Base-by-base conservation (phyloP, 2,329 filamentous ascomycete genomes). In the Grosmannia serpens region DNA sequence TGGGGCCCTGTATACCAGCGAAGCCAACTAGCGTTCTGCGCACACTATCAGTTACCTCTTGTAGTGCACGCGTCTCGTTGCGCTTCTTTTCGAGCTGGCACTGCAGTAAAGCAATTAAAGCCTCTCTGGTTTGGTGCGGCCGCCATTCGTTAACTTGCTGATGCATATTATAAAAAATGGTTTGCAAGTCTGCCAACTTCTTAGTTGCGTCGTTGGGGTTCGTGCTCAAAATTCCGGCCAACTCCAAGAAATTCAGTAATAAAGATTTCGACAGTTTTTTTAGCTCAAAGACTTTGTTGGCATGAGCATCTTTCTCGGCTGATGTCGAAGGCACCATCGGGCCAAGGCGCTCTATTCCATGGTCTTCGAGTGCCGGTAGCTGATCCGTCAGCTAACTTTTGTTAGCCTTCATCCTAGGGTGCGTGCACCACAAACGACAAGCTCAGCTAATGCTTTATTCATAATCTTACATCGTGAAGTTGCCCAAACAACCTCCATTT, bases 111-210 rank as follows among this genome's bases (percentile, higher is more conserved):
- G 86, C 74, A 35, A 96, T 95, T 59, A 95, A 76, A 31, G 86
- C 91, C 74, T 96, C 91, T 51, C 92, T 77, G 27, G 91, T 91
- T 73, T 97, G 92, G 69, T 96, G 91, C 11, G 91, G 91, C 35
- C 92, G 82, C 73, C 96, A 97, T 70, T 95, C 86, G 70, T 99
- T 99, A 64, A 97, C 84, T 57, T 96, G 80, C 67, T 95, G 89
- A 72, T 96, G 91, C 67, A 95, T 87, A 70, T 97, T 97, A 70
- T 92, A 85, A 62, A 95, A 86, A 31, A 97, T 75, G 20, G 86
- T 91, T 66, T 87, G 81, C 35, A 99, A 73, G 70, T 97, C 87
- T 51, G 83, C 77, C 52, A 92, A 79, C 69, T 95, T 95, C 49
- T 83, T 79, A 29, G 81, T 76, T 56, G 84, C 87, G 69, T 86